phyloP scores from a whole-genome alignment of 2,329 filamentous ascomycete species.

The Diplodia corticola region DNA sequence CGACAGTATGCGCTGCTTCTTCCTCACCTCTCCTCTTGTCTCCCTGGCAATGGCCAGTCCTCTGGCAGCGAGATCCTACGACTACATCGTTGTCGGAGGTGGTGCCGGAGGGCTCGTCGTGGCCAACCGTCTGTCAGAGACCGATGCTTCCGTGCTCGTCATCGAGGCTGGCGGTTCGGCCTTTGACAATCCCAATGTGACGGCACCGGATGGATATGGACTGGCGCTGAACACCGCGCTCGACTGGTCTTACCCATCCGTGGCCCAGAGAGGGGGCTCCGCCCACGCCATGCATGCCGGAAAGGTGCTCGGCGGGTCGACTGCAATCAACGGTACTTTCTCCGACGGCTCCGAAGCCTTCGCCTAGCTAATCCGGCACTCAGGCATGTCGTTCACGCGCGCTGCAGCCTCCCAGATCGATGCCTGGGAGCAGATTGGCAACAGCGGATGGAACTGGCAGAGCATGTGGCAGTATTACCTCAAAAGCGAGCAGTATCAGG shows the following conservation, averaged over 20 bases:
- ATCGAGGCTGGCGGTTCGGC: conserved; percentile 31
- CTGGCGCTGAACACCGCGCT: conserved; percentile 33
- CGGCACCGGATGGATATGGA: conserved; percentile 29
- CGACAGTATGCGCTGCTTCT: neutral
- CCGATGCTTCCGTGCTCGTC: conserved; percentile 45
- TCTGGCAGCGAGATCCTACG: conserved; percentile 26
- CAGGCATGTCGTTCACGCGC: conserved; percentile 38
- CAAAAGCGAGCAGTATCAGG: conserved; percentile 41
- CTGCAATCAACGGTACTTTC: conserved; percentile 42
- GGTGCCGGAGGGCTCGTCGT: conserved; percentile 51
- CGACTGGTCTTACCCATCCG: conserved; percentile 45
- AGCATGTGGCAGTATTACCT: conserved; percentile 37
- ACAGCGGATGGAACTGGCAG: conserved; percentile 41
- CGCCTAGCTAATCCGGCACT: conserved; percentile 14
- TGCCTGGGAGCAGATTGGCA: conserved; percentile 44
- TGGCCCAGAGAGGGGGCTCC: conserved; percentile 35
- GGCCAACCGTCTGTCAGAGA: conserved; percentile 54
- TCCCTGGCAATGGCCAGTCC: neutral
- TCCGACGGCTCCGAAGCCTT: neutral
- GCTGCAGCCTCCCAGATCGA: conserved; percentile 39
- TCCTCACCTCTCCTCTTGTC: neutral
- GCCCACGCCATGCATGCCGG: conserved; percentile 34
- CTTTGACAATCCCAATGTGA: conserved; percentile 35
- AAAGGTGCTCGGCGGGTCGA: conserved; percentile 46
- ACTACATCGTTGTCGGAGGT: conserved; percentile 40